Evolutionary conservation across 148 eudicot genomes (phyloP).

Genomic region (Cornus kousa): DNA sequence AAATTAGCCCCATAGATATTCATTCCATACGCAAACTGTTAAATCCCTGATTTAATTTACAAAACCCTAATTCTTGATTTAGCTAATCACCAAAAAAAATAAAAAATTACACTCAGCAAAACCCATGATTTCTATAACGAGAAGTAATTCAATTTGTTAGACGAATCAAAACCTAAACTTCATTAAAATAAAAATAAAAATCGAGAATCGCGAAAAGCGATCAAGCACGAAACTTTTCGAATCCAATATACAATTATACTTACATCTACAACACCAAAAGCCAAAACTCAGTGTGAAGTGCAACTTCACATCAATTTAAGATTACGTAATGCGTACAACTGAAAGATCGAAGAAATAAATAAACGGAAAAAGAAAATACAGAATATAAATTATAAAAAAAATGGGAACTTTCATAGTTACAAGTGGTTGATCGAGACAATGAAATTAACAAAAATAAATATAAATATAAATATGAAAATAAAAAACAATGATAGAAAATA

Average conservation of each 20-base stretch:
- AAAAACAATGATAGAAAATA: neutral
- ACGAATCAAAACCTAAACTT: constrained; percentile 5
- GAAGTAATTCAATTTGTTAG: neutral
- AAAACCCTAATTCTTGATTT: constrained; percentile 16
- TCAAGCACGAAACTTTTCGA: neutral
- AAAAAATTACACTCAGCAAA: neutral
- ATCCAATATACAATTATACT: neutral
- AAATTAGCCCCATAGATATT: neutral
- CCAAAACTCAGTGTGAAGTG: neutral
- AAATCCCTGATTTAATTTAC: neutral
- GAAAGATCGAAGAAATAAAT: neutral
- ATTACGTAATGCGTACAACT: neutral
- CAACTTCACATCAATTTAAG: neutral
- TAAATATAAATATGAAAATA: neutral
- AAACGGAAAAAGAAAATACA: neutral
- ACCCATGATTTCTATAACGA: neutral
- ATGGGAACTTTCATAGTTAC: neutral
- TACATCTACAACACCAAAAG: neutral
- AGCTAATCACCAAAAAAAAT: neutral
- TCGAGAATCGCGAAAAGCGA: constrained; percentile 6
- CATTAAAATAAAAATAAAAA: too few relatives aligned
- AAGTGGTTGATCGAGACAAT: neutral
- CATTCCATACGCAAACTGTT: neutral
- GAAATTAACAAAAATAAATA: neutral
- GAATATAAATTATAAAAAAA: neutral